Percentiles rank a stretch among this genome's conserved stretches.
Conservation (phyloP, 2,329 filamentous ascomycete species). For the Ilyonectria mors-panacis region DNA sequence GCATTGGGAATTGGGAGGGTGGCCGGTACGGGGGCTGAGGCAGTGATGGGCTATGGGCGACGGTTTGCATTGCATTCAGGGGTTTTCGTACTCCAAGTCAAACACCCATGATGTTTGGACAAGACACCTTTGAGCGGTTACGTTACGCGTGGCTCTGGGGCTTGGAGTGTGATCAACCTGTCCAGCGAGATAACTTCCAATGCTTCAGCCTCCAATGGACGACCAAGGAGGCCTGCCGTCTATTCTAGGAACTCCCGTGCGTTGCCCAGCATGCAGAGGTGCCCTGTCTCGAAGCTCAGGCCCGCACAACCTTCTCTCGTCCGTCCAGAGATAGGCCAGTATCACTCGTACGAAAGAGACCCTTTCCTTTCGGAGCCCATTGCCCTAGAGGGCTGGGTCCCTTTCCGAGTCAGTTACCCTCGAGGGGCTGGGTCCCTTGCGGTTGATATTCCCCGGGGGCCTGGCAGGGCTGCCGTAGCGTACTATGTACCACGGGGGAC, state of each 20-base stretch:
- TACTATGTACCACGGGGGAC: not conserved
- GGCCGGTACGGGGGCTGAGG: not conserved
- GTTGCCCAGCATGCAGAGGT: not conserved
- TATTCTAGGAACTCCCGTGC: not conserved
- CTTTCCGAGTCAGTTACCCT: not conserved
- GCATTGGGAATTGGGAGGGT: not conserved
- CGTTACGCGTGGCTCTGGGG: not conserved
- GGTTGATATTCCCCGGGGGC: not conserved
- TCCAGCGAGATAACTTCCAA: not conserved
- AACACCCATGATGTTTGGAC: not conserved
- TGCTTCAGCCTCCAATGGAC: not conserved
- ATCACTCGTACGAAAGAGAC: too few relatives aligned
- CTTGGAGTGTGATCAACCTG: not conserved
- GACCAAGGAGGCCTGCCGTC: not conserved
- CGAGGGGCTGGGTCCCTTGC: not conserved
- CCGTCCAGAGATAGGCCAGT: too few relatives aligned
- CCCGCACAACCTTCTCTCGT: too few relatives aligned
- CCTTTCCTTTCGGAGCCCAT: not conserved
- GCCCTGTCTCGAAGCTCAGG: not conserved
- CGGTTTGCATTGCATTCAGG: not conserved
- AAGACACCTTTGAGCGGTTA: not conserved
- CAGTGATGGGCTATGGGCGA: not conserved
- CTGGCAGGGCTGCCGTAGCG: slow-evolving; percentile 13
- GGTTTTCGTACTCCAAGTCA: not conserved
- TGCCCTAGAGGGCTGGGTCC: not conserved